These are phyloP conservation scores for Andrographis paniculata DNA, from an alignment of 305 asterid species.

Conservation along the genomic window DNA sequence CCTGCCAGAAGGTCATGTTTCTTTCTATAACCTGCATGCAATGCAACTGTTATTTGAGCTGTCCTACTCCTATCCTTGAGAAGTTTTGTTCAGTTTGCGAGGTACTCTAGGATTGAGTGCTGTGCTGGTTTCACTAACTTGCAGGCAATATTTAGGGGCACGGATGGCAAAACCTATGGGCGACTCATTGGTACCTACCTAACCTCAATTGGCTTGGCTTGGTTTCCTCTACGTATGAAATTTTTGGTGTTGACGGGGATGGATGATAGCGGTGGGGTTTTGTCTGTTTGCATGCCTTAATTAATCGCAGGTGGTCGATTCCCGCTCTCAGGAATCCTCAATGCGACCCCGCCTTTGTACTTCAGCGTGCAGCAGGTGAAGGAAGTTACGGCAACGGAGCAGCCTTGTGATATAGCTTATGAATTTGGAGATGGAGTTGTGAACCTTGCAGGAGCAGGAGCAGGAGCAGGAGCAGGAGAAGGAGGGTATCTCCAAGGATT, in stretches of 20 bases:
- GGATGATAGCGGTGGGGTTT: too few species aligned
- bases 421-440: conserved; percentile 70
- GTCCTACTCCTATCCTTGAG: too few species aligned
- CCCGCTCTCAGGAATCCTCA: conserved; percentile 36
- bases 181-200: conserved; percentile 58
- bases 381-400: conserved; percentile 79
- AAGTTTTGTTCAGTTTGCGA: too few species aligned
- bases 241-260: too few species aligned
- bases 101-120: too few species aligned
- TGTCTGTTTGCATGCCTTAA: too few species aligned
- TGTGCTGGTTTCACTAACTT: conserved; percentile 6
- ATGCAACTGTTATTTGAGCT: too few species aligned
- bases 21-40: conserved; percentile 12
- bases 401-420: conserved; percentile 83
- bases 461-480: too few species aligned
- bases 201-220: conserved; percentile 8
- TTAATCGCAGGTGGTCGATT: conserved; percentile 46
- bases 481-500: conserved; percentile 59
- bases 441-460: conserved; percentile 44
- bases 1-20: conserved; percentile 49
- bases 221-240: too few species aligned
- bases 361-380: conserved; percentile 39
- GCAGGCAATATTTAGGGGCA: conserved; percentile 53
- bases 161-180: conserved; percentile 65
- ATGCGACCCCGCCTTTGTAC: conserved; percentile 50